Evolutionary conservation across 495 filamentous ascomycete genomes (phyloP), one percentile per base, ranked within the genome.

Genomic region (Podospora sp.): DNA sequence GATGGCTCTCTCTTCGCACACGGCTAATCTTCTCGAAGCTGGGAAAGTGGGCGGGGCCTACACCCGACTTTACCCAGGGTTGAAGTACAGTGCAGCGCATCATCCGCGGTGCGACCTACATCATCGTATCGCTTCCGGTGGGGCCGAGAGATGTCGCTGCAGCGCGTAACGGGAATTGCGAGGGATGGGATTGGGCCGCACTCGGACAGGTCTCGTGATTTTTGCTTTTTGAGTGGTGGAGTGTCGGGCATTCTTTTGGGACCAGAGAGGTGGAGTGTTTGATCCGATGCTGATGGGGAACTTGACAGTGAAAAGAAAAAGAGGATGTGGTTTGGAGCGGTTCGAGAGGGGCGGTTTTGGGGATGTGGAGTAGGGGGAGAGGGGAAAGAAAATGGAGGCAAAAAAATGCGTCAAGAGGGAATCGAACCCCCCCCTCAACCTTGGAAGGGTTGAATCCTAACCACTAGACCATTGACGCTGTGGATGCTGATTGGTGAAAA

Each of bases 391-490:
- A 61, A 40, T 18, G 20, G 9, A 62, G 29, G 29, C n/a, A 62
- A 62, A 35, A 33, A 14, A 12, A 16, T 50, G 60, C 60, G 60
- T 26, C 60, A 62, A 62, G 60, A 62, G 60, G 60, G 60, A 62
- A 62, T 62, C 60, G 60, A 62, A 62, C 56, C 56, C 60, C 60
- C 60, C 60, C 60, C 60, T 62, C 60, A 62, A 62, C 60, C 60
- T 62, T 62, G 60, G 60, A 62, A 62, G 60, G 60, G 60, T 62
- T 62, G 60, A 62, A 62, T 62, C 35, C 60, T 50, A 59, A 59
- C 60, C 60, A 62, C 60, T 62, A 50, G 60, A 62, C 60, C 60
- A 62, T 62, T 62, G 60, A 50, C 60, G 60, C 60, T 62, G 57
- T 36, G 22, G 20, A 26, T 55, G 52, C 26, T 57, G 53, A 26